Base-by-base conservation (phyloP, 441 rosid genomes). In the Populus hybrid region DNA sequence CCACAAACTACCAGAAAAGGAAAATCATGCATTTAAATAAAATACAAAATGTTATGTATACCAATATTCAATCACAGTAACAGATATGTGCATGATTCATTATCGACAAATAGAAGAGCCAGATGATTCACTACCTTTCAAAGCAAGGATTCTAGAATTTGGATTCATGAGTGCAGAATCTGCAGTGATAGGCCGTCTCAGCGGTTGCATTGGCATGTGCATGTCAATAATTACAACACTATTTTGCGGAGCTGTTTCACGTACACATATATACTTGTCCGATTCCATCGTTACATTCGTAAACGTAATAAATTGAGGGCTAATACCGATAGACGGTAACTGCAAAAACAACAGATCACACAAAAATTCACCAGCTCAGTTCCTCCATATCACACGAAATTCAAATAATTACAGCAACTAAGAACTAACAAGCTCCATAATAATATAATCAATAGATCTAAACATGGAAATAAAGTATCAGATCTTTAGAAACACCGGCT, bases 161-260 rank as follows among this genome's bases (percentile, higher is more conserved):
- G 99, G 99, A 84, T 95, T 93, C 99, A 95, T 95, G 53, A 95
- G 92, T 16, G 99, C 98, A 1, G 99, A 95, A 73, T 95, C 99
- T 2, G 99, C 99, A 28, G 98, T 94, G 72, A 95, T 95, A 50
- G 99, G 99, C 74, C 98, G 90, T 76, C 99, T 86, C 83, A 95
- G 69, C 16, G 99, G 99, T 90, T 95, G 99, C 88, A 83, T 90
- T 28, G 99, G 99, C 97, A 90, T 88, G 77, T 82, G 90, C 99
- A 95, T 95, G 79, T 95, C 98, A 4, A 94, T 80, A 79, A 94
- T 94, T 31, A 95, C 99, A 70, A 95, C 98, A 64, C 98, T 92
- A 83, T 95, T 95, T 88, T 95, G 99, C 0, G 99, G 98, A 8
- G 97, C 86, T 31, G 99, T 95, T 82, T 95, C 99, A 50, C 99